Conservation (phyloP, 2,329 filamentous ascomycete species). For the Biscogniauxia sp. region DNA sequence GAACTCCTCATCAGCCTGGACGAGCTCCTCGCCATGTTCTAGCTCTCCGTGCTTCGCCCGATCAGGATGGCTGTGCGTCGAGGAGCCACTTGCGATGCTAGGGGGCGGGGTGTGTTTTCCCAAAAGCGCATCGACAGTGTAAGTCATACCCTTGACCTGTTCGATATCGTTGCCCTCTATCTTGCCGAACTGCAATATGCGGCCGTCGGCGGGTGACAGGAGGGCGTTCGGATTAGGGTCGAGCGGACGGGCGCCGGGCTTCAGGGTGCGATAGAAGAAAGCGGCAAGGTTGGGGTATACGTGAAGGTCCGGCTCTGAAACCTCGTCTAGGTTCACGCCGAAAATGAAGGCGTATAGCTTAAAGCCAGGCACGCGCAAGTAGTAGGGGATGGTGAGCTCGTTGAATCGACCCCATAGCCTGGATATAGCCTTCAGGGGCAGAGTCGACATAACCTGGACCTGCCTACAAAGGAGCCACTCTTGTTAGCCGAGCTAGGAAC, state of each 20-base stretch:
- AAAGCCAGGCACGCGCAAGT: constrained; percentile 83
- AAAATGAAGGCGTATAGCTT: constrained; percentile 89
- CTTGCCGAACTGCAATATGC: constrained; percentile 84
- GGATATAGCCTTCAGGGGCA: constrained; percentile 87
- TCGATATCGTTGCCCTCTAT: constrained; percentile 95
- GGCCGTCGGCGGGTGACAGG: constrained; percentile 85
- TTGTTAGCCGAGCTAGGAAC: neutral
- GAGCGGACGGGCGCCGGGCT: constrained; percentile 81
- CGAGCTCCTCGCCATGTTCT: constrained; percentile 59
- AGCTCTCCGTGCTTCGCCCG: constrained; percentile 29
- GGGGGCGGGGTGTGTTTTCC: constrained; percentile 62
- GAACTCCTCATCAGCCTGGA: constrained; percentile 87
- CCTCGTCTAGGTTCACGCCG: constrained; percentile 85
- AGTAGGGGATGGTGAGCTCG: constrained; percentile 83
- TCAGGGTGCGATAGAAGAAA: constrained; percentile 95
- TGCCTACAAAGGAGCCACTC: constrained; percentile 51
- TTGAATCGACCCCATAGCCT: constrained; percentile 90
- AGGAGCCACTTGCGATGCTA: constrained; percentile 42
- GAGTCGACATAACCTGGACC: constrained; percentile 88
- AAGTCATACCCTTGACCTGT: constrained; percentile 98
- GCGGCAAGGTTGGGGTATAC: constrained; percentile 88
- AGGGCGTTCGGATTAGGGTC: constrained; percentile 78
- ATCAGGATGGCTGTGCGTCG: constrained; percentile 18
- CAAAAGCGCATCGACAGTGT: constrained; percentile 88
- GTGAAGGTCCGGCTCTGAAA: constrained; percentile 83